Evolutionary conservation across 768 basidiomycete species (phyloP), one percentile per base, ranked within the genome.

Genomic region (Russula sp.): DNA sequence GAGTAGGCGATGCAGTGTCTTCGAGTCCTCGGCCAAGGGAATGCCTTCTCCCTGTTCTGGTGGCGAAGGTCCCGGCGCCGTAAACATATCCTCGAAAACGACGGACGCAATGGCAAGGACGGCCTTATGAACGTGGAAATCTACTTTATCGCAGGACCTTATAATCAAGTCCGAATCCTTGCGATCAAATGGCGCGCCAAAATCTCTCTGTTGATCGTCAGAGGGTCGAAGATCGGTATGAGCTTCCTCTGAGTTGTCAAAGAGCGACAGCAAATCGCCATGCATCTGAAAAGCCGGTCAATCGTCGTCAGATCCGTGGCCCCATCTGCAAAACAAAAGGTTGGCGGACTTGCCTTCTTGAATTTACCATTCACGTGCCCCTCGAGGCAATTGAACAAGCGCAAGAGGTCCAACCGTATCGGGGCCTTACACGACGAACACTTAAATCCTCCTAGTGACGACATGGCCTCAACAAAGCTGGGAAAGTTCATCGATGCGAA

Each of bases 31-130:
- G 2, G 55, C 32, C 34, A 56, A n/a, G n/a, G 35, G 60, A n/a
- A 5, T 47, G 37, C 5, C 7, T 14, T 20, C 35, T 22, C 16
- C 45, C 48, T 55, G 18, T 27, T 22, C 52, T 2, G 18, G 20
- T 0, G 48, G 40, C 7, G 8, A 37, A 13, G 61, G 20, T 5
- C 48, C 49, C 8, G 49, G 49, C 1, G 48, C 32, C 1, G 77
- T 75, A 66, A 86, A 81, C 75, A 84, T 80, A 65, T 77, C 76
- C 53, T 75, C 75, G 66, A 87, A 86, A 70, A 87, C 79, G 5
- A 81, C 76, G 10, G 86, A 87, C 0, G 83, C 80, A 16, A 84
- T 68, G 18, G 81, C 77, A 11, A 87, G 75, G 59, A 86, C 73
- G 45, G 79, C 66, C 66, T 81, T 82, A 76, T 82, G 81, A 59